Conservation (phyloP, 2,329 filamentous ascomycete species). For the Calycina herbarum region DNA sequence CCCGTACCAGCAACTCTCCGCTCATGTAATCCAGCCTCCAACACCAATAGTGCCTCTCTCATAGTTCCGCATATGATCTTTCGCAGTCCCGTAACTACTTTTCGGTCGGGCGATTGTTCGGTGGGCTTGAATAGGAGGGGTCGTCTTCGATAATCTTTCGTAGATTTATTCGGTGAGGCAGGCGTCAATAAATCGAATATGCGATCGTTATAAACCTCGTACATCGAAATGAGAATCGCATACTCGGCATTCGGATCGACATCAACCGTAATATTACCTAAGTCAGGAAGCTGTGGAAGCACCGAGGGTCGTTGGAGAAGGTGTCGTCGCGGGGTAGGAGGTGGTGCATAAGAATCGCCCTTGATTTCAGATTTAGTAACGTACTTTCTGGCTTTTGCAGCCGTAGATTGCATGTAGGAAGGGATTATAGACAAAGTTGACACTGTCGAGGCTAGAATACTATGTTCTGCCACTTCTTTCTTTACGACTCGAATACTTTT, state of each 20-base stretch:
- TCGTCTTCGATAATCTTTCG: slow-evolving; percentile 72
- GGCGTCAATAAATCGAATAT: slow-evolving; percentile 89
- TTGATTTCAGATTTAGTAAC: slow-evolving; percentile 44
- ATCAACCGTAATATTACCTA: slow-evolving; percentile 67
- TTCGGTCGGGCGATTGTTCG: slow-evolving; percentile 83
- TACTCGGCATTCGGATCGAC: slow-evolving; percentile 75
- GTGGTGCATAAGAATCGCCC: slow-evolving; percentile 55
- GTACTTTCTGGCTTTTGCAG: slow-evolving; percentile 35
- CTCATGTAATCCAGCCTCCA: slow-evolving; percentile 87
- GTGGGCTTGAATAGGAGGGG: slow-evolving; percentile 90
- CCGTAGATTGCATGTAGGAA: slow-evolving; percentile 36
- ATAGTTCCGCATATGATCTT: slow-evolving; percentile 86
- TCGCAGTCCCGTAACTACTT: slow-evolving; percentile 86
- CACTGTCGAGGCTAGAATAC: slow-evolving; percentile 23
- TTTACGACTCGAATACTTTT: slow-evolving; percentile 32
- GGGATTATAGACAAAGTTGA: slow-evolving; percentile 26
- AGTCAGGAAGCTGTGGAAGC: slow-evolving; percentile 72
- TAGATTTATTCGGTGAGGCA: slow-evolving; percentile 56
- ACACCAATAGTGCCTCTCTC: slow-evolving; percentile 81
- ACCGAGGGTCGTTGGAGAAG: slow-evolving; percentile 68
- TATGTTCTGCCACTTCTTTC: slow-evolving; percentile 12
- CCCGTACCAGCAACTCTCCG: slow-evolving; percentile 85
- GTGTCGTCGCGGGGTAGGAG: slow-evolving; percentile 58
- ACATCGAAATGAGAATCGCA: slow-evolving; percentile 91
- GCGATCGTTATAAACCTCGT: slow-evolving; percentile 97